Conservation (phyloP, 352 stramenopile species). For the Phytophthora brassicae region DNA sequence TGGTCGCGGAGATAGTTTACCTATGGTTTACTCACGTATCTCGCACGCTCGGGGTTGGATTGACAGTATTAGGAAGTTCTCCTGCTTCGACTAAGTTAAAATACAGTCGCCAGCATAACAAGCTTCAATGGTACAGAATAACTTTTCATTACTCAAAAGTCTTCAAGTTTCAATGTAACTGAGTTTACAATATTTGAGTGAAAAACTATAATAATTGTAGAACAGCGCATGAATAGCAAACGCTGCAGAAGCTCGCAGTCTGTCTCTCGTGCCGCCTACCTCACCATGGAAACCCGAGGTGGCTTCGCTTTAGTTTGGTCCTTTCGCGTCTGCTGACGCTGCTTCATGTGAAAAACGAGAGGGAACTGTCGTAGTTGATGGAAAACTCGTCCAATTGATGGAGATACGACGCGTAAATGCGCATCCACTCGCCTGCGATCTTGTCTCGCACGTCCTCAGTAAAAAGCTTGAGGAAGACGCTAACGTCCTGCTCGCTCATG, state of each 20-base stretch:
- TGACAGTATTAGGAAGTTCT: constrained; percentile 27
- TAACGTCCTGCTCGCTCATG: constrained; percentile 48
- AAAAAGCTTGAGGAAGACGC: constrained; percentile 57
- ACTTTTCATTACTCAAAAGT: constrained; percentile 4
- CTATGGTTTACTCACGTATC: constrained; percentile 58
- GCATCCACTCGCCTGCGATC: constrained; percentile 72
- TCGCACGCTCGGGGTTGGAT: constrained; percentile 52
- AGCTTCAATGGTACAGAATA: not conserved
- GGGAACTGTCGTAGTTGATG: constrained; percentile 55
- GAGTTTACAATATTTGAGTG: not conserved
- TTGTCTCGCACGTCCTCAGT: constrained; percentile 51
- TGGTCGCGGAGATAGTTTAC: constrained; percentile 41
- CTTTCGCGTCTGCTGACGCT: too few species aligned
- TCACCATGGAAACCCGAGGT: not conserved
- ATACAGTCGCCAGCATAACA: not conserved
- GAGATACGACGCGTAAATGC: constrained; percentile 61
- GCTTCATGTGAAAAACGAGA: constrained; percentile 68
- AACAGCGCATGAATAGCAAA: constrained; percentile 28
- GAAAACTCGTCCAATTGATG: constrained; percentile 69
- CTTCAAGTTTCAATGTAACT: too few species aligned
- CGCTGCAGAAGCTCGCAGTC: constrained; percentile 21
- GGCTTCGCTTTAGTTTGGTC: too few species aligned
- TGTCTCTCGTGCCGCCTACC: constrained; percentile 13
- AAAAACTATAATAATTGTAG: too few species aligned
- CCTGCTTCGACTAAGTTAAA: constrained; percentile 27